A percentile compares a stretch with the other conserved stretches of the same genome.
Evolutionary conservation across 768 basidiomycete species (phyloP).

Genomic region (Trametes coccinea): DNA sequence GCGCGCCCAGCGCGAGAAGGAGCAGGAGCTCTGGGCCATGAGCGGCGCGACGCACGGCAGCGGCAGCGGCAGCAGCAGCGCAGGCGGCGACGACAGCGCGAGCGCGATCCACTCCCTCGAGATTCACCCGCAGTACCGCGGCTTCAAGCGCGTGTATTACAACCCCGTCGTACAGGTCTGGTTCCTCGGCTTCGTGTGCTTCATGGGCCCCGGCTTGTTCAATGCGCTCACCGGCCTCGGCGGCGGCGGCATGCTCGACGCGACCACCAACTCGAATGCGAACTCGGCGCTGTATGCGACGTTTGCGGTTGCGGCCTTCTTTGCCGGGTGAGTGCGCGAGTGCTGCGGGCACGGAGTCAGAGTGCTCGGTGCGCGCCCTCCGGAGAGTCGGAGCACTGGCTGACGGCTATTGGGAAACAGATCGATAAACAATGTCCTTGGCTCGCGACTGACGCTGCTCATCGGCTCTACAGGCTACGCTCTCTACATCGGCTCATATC

Average conservation of each 20-base stretch:
- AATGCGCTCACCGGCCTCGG: slow-evolving; percentile 82
- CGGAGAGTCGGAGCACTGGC: not conserved
- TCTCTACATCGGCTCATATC: slow-evolving; percentile 76
- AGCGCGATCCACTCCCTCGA: slow-evolving; percentile 18
- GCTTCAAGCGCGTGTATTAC: slow-evolving; percentile 57
- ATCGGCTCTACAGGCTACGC: slow-evolving; percentile 77
- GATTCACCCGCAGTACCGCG: slow-evolving; percentile 49
- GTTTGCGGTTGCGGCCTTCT: slow-evolving; percentile 63
- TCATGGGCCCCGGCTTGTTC: slow-evolving; percentile 64
- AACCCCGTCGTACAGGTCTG: slow-evolving; percentile 58
- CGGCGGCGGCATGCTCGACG: slow-evolving; percentile 72
- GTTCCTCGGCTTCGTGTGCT: slow-evolving; percentile 70
- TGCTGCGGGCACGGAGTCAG: not conserved
- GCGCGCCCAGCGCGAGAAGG: slow-evolving; percentile 5
- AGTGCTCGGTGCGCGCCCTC: not conserved
- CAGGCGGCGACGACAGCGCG: slow-evolving; percentile 11
- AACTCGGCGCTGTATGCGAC: slow-evolving; percentile 67
- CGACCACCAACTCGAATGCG: slow-evolving; percentile 66
- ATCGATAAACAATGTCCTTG: slow-evolving; percentile 79
- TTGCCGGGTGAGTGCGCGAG: slow-evolving; percentile 57
- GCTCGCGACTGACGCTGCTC: slow-evolving; percentile 70
- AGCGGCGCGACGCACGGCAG: slow-evolving; percentile 1
- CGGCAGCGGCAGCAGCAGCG: not conserved
- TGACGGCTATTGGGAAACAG: slow-evolving; percentile 36
- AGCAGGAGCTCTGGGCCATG: slow-evolving; percentile 3